Evolutionary conservation across 176 grass and related monocot genomes (phyloP), one percentile per base, ranked within the genome.

Genomic region (Aegilops bicornis): DNA sequence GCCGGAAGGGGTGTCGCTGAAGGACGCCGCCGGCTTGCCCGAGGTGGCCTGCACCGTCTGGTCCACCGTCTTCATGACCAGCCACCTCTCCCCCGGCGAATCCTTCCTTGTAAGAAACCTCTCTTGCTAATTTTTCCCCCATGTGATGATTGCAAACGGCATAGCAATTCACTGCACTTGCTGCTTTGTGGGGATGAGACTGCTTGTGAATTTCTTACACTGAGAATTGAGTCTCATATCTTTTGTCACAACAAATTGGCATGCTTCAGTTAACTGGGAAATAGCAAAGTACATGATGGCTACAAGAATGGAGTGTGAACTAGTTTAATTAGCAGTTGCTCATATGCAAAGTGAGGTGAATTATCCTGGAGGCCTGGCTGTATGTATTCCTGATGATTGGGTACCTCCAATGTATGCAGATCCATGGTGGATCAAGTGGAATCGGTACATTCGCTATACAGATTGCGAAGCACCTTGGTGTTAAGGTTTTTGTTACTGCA

Each of bases 351-450:
- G 6, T 3, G 15, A 22, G 20, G 40, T 27, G 54, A 23, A 24
- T 8, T 10, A 16, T 59, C 56, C 56, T 59, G 20, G 56, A 22
- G 7, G 22, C 64, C 7, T 56, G 54, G 1, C 0, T 48, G 23
- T 68, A 25, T 72, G 61, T 25, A 7, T 58, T 43, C 7, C 19
- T 50, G 52, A 64, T 78, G 0, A 16, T 10, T 59, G 7, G 25
- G 40, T 50, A 27, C 2, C 16, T 73, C 50, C 29, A 20, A 69
- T 74, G 71, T 77, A 80, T 85, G 69, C 90, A 98, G 96, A 77
- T 96, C 79, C 93, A 98, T 82, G 96, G 96, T 61, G 96, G 93
- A 91, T 98, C 96, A 4, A 98, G 96, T 85, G 93, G 96, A 87
- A 98, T 96, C 5, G 96, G 96, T 65, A 98, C 96, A 11, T 98